A percentile compares a stretch with the other conserved stretches of the same genome.
Evolutionary conservation across 306 rosid species (phyloP).

Genomic region (Cicer chorassanicum): DNA sequence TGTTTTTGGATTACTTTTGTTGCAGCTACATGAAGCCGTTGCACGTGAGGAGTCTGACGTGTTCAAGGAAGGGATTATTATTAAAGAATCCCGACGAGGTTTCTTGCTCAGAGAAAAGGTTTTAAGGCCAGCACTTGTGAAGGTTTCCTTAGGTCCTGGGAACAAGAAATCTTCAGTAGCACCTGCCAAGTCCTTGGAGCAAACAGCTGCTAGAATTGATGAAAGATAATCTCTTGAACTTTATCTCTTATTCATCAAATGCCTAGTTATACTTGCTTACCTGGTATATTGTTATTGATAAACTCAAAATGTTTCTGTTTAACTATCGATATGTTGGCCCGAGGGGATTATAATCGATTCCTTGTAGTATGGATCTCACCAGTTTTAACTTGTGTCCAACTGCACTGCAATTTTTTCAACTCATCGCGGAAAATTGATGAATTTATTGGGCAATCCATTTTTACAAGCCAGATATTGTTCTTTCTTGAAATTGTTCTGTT

Average conservation of each 20-base stretch:
- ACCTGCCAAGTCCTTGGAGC: conserved; percentile 51
- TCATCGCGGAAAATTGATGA: conserved; percentile 18
- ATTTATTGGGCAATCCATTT: conserved; percentile 26
- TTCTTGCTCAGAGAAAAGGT: conserved; percentile 72
- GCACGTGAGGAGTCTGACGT: conserved; percentile 82
- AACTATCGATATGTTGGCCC: conserved; percentile 20
- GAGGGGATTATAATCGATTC: conserved; percentile 17
- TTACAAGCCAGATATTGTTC: conserved; percentile 15
- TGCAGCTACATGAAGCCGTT: conserved; percentile 83
- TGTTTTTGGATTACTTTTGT: conserved; percentile 35
- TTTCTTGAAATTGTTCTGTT: conserved; percentile 30
- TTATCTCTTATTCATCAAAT: conserved; percentile 32
- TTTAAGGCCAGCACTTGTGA: conserved; percentile 87
- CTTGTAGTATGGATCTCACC: conserved; percentile 29
- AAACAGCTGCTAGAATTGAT: conserved; percentile 62
- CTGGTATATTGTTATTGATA: conserved; percentile 27
- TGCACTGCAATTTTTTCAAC: conserved; percentile 31
- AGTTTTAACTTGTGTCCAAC: conserved; percentile 26
- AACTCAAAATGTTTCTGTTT: conserved; percentile 28
- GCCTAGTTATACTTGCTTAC: conserved; percentile 26
- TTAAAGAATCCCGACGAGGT: conserved; percentile 78
- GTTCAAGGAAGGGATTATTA: conserved; percentile 77
- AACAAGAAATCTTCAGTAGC: conserved; percentile 50
- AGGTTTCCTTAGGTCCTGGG: conserved; percentile 83
- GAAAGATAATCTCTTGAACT: conserved; percentile 51